phyloP scores from a whole-genome alignment of 805 yeast species.

The Kregervanrija fluxuum region DNA sequence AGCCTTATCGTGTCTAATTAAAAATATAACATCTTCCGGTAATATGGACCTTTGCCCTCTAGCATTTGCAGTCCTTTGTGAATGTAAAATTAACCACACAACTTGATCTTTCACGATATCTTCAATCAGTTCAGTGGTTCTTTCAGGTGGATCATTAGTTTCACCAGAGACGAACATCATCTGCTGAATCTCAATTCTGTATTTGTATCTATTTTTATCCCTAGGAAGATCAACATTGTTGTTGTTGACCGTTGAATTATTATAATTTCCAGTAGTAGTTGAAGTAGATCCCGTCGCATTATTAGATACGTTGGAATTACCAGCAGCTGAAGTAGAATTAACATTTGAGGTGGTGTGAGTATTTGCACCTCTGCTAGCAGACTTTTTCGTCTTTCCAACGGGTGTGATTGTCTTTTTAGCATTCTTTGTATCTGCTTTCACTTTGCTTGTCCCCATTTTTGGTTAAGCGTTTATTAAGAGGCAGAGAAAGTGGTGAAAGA shows the following conservation, averaged over 20 bases:
- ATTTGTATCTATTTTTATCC: slow-evolving; percentile 50
- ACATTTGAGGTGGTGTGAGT: too few relatives aligned
- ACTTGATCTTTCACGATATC: slow-evolving; percentile 95
- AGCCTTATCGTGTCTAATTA: slow-evolving; percentile 89
- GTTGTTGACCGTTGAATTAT: not conserved
- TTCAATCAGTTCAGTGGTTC: slow-evolving; percentile 87
- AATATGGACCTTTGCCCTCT: slow-evolving; percentile 81
- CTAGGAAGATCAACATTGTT: slow-evolving; percentile 6
- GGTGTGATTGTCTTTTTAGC: not conserved
- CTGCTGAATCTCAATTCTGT: slow-evolving; percentile 89
- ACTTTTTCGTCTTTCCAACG: not conserved
- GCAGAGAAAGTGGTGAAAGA: too few relatives aligned
- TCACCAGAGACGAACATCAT: slow-evolving; percentile 99
- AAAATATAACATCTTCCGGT: slow-evolving; percentile 88
- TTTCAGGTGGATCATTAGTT: slow-evolving; percentile 87
- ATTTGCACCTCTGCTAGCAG: not conserved
- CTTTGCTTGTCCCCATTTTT: not conserved
- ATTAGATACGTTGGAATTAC: not conserved
- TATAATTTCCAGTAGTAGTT: not conserved
- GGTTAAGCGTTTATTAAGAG: too few relatives aligned
- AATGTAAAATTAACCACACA: slow-evolving; percentile 69
- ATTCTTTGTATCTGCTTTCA: not conserved
- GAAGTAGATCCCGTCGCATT: not conserved
- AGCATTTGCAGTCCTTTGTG: slow-evolving; percentile 66
- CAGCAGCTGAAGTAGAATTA: not conserved